Conservation (phyloP, 176 grass and related monocot species). For the Typha latifolia region DNA sequence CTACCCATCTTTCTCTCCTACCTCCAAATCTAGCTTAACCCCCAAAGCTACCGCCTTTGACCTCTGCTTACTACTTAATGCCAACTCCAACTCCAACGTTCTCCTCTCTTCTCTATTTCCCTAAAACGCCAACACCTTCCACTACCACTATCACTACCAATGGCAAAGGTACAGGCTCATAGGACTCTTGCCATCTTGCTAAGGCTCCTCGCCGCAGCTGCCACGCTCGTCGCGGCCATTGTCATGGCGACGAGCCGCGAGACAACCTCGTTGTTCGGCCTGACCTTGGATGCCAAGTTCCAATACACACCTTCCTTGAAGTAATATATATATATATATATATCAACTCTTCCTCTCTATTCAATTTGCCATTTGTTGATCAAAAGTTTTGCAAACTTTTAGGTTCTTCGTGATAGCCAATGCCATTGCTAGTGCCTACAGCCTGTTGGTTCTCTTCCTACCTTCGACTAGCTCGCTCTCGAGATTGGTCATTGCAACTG, state of each 20-base stretch:
- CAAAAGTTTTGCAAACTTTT: background rate
- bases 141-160: too few species aligned
- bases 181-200: slow-evolving; percentile 30
- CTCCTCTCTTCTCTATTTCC: background rate
- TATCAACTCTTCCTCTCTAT: background rate
- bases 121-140: background rate
- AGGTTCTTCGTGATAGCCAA: slow-evolving; percentile 82
- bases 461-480: slow-evolving; percentile 33
- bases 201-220: slow-evolving; percentile 32
- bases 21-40: background rate
- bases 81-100: background rate
- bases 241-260: slow-evolving; percentile 85
- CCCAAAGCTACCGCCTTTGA: slow-evolving; percentile 3
- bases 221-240: slow-evolving; percentile 36
- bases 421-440: slow-evolving; percentile 45
- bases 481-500: slow-evolving; percentile 44
- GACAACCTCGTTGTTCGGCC: slow-evolving; percentile 55
- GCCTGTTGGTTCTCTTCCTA: slow-evolving; percentile 40
- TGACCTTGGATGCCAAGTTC: slow-evolving; percentile 81
- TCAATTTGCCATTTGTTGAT: background rate
- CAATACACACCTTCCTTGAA: slow-evolving; percentile 62
- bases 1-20: background rate
- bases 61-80: background rate
- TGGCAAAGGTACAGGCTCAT: slow-evolving; percentile 42
- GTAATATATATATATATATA: too few species aligned